Conservation (phyloP, 768 basidiomycete genomes). For the Rhizopogon sp. region DNA sequence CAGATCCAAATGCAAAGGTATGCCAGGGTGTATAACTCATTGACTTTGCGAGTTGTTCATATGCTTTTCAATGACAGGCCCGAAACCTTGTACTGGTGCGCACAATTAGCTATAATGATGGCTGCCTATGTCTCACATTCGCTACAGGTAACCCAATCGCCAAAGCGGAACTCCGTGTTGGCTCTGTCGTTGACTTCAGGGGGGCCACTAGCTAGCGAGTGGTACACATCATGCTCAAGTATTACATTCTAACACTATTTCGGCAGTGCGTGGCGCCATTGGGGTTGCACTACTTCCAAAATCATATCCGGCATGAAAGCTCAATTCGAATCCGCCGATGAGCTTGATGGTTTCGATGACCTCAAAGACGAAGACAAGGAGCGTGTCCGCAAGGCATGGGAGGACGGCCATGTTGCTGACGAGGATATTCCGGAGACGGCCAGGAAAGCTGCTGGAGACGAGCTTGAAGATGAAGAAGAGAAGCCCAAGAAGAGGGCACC, state of each 20-base stretch:
- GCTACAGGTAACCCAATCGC: constrained; percentile 57
- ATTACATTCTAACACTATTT: background rate
- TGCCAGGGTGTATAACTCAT: constrained; percentile 11
- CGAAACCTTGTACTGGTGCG: constrained; percentile 72
- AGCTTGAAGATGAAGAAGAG: constrained; percentile 41
- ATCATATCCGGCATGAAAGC: constrained; percentile 71
- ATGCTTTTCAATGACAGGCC: constrained; percentile 40
- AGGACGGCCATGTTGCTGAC: constrained; percentile 72
- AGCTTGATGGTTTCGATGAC: constrained; percentile 84
- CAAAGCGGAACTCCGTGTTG: constrained; percentile 73
- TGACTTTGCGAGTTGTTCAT: constrained; percentile 19
- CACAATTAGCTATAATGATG: background rate
- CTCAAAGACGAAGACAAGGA: constrained; percentile 65
- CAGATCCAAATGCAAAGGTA: constrained; percentile 33
- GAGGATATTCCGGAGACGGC: constrained; percentile 81
- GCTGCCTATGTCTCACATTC: constrained; percentile 5
- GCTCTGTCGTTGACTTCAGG: constrained; percentile 67
- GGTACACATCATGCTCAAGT: background rate
- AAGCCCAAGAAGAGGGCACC: constrained; percentile 53
- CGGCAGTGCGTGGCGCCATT: constrained; percentile 77
- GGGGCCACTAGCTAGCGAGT: constrained; percentile 67
- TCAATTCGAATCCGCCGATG: constrained; percentile 49
- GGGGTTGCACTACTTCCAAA: constrained; percentile 77
- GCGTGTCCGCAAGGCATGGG: constrained; percentile 67
- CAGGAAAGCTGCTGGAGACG: constrained; percentile 48